phyloP scores from a whole-genome alignment of 805 yeast species.

The Suhomyces prunicola region DNA sequence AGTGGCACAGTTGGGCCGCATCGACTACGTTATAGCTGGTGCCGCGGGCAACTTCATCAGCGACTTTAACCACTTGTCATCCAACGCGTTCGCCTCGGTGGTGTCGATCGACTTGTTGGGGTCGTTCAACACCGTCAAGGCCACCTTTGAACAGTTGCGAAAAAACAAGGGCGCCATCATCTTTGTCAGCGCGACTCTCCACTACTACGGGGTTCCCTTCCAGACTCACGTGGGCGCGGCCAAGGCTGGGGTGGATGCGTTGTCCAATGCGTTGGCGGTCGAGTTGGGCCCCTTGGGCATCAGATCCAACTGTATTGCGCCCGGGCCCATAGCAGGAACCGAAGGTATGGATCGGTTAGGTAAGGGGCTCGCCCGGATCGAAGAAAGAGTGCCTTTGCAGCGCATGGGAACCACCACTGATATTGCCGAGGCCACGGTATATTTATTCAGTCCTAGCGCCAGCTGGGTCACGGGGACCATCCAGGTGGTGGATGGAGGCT shows the following conservation, averaged over 20 bases:
- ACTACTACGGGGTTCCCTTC: constrained; percentile 44
- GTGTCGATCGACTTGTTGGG: constrained; percentile 40
- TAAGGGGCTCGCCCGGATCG: constrained; percentile 7
- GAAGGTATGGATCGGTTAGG: constrained; percentile 25
- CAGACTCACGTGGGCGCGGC: constrained; percentile 30
- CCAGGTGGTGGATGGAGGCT: constrained; percentile 27
- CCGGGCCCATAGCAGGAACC: constrained; percentile 27
- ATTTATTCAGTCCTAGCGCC: constrained; percentile 26
- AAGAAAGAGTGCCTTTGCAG: constrained; percentile 19
- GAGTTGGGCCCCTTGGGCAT: constrained; percentile 30
- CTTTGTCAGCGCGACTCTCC: constrained; percentile 43
- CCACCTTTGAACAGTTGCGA: constrained; percentile 35
- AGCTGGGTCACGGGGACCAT: constrained; percentile 24
- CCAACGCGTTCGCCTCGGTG: constrained; percentile 40
- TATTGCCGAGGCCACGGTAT: constrained; percentile 28
- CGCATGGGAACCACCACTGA: constrained; percentile 26
- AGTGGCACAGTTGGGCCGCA: constrained; percentile 35
- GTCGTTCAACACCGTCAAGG: constrained; percentile 41
- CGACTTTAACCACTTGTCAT: constrained; percentile 43
- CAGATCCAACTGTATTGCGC: constrained; percentile 26
- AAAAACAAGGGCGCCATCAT: constrained; percentile 36
- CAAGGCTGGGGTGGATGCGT: constrained; percentile 30
- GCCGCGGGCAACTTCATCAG: constrained; percentile 43
- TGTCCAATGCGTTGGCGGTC: constrained; percentile 28
- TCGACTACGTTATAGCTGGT: constrained; percentile 44